A percentile compares a stretch with the other conserved stretches of the same genome.
phyloP scores from a whole-genome alignment of 2,329 filamentous ascomycete species.

The Colletotrichum musicola region DNA sequence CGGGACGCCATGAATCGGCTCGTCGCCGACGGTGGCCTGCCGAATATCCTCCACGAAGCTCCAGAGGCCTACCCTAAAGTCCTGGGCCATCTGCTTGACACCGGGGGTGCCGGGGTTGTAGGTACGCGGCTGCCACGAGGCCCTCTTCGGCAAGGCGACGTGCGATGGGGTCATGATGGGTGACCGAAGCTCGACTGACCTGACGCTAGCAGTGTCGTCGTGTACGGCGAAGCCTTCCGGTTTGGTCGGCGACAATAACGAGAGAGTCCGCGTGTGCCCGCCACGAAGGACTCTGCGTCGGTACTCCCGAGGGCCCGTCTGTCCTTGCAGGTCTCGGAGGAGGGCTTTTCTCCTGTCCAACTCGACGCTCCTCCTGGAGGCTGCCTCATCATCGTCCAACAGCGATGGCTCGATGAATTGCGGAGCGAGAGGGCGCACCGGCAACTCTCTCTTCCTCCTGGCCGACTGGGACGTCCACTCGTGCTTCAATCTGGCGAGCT shows the following conservation, averaged over 20 bases:
- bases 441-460: constrained; percentile 78
- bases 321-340: constrained; percentile 59
- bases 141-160: constrained; percentile 64
- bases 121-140: constrained; percentile 69
- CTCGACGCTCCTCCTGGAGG: constrained; percentile 64
- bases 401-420: constrained; percentile 43
- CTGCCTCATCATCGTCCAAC: constrained; percentile 54
- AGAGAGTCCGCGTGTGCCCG: constrained; percentile 75
- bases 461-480: constrained; percentile 86
- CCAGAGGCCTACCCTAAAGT: constrained; percentile 90
- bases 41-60: constrained; percentile 96
- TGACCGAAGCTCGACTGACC: constrained; percentile 46
- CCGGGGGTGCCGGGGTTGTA: constrained; percentile 54
- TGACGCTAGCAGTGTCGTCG: constrained; percentile 61
- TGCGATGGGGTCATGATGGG: constrained; percentile 49
- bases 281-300: constrained; percentile 77
- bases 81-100: constrained; percentile 85
- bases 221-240: constrained; percentile 58
- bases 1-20: constrained; percentile 74
- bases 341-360: constrained; percentile 80
- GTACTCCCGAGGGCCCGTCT: constrained; percentile 56
- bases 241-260: constrained; percentile 80
- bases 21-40: constrained; percentile 95
- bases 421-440: constrained; percentile 53
- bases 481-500: constrained; percentile 82